Evolutionary conservation across 2,329 filamentous ascomycete genomes (phyloP).

Genomic region (Aspergillus proliferans): DNA sequence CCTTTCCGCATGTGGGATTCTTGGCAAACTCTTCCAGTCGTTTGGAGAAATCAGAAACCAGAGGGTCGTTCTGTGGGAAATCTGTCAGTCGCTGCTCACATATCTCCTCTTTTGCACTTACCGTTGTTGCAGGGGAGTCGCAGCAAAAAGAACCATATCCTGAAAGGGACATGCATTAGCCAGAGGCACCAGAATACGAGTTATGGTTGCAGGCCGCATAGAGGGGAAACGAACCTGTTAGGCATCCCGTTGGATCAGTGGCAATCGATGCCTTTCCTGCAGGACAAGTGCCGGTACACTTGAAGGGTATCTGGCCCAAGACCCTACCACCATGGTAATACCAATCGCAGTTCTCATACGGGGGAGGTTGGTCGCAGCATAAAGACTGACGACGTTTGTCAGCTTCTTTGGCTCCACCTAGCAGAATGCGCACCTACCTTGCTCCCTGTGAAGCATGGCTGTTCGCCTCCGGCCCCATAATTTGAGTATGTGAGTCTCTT

Average conservation of each 20-base stretch:
- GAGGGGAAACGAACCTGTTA: neutral
- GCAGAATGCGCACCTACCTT: neutral
- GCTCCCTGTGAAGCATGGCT: neutral
- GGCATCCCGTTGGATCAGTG: neutral
- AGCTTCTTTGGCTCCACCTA: neutral
- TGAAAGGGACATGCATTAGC: neutral
- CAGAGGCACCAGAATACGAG: neutral
- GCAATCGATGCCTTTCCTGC: slow-evolving; percentile 2
- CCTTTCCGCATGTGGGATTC: no score
- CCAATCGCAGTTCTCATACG: slow-evolving; percentile 1
- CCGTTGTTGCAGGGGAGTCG: neutral
- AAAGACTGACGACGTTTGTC: neutral
- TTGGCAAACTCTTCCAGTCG: no score
- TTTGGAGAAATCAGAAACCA: no score
- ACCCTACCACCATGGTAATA: neutral
- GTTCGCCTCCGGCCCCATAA: neutral
- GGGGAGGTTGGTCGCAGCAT: neutral
- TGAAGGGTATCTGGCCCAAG: neutral
- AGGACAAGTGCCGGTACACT: neutral
- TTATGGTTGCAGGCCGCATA: neutral
- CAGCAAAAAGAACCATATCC: slow-evolving; percentile 1
- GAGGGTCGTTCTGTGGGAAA: no score
- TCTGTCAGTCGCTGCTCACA: no score
- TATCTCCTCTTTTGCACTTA: no score
- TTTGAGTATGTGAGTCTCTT: neutral